Conservation (phyloP, 164 flowering plant genomes). For the Chimonanthus praecox region DNA sequence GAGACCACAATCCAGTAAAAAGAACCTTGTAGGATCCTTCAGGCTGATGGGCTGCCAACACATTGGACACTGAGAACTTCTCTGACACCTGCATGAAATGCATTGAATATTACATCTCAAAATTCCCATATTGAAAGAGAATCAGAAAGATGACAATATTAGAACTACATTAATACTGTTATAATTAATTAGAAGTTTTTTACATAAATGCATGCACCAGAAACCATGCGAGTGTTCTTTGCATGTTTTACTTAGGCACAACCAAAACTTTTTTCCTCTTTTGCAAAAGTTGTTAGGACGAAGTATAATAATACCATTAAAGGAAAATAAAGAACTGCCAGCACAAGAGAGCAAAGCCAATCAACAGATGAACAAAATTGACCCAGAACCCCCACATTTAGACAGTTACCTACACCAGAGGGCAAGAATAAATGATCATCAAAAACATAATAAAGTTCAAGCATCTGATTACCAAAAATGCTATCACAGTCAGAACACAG, state of each 20-base stretch:
- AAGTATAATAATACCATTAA: too few species aligned
- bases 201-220: background rate
- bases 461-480: too few species aligned
- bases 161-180: background rate
- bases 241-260: background rate
- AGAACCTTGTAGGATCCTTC: slow-evolving; percentile 74
- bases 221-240: background rate
- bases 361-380: too few species aligned
- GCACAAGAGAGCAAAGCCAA: too few species aligned
- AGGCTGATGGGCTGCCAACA: slow-evolving; percentile 79
- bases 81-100: slow-evolving; percentile 62
- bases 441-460: too few species aligned
- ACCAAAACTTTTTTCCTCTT: too few species aligned
- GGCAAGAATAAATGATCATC: too few species aligned
- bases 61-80: slow-evolving; percentile 91
- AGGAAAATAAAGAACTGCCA: too few species aligned
- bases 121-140: background rate
- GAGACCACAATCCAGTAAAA: background rate
- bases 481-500: too few species aligned
- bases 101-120: background rate
- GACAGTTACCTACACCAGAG: too few species aligned
- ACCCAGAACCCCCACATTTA: too few species aligned
- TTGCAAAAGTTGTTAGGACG: too few species aligned
- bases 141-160: background rate
- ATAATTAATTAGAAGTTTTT: background rate